Base-by-base conservation (phyloP, 2,329 filamentous ascomycete genomes). In the Talaromyces sp. region DNA sequence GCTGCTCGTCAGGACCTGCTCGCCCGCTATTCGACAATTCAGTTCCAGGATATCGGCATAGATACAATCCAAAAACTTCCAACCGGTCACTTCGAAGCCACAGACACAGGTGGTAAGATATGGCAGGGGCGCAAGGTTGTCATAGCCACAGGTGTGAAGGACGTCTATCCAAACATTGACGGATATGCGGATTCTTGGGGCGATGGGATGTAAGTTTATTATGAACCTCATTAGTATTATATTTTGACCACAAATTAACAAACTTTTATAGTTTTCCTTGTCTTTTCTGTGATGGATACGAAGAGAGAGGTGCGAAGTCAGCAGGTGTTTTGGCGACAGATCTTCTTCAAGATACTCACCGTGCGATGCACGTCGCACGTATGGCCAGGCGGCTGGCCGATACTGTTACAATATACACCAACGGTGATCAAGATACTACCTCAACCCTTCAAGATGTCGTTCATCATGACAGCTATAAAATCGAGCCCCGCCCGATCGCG, bases 201-300 rank as follows among this genome's bases (percentile, higher is more conserved):
- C 17, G 73, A 72, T 58, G 76, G 77, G 33, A 61, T 61, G 59
- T 57, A 57, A 61, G 54, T 33, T 33, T 15, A 19, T 27, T 28
- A 42, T 44, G 10, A 28, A 4, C 32, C 11, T 33, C 4, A 13
- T 13, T 33, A 11, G 33, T 36, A 6, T 36, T 32, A 81, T 83
- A 78, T 11, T 9, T 42, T 13, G 10, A 25, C 51, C 25, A 5
- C n/a, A 33, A 10, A 52, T 30, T 17, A 32, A 27, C n/a, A 30
- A 6, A 4, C 27, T n/a, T 39, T 15, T 3, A 5, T 39, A 81
- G 78, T 44, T 86, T 83, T 63, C 84, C 86, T 66, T 87, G 84
- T 64, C 77, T 87, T 1, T 85, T 82, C 65, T 87, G 84, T 69
- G 78, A 86, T 64, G 85, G 85, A 4, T 86, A 79, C 67, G 85